These are phyloP conservation scores for Alternaria sp. DNA, from an alignment of 2,329 filamentous ascomycete species.

Conservation along the genomic window DNA sequence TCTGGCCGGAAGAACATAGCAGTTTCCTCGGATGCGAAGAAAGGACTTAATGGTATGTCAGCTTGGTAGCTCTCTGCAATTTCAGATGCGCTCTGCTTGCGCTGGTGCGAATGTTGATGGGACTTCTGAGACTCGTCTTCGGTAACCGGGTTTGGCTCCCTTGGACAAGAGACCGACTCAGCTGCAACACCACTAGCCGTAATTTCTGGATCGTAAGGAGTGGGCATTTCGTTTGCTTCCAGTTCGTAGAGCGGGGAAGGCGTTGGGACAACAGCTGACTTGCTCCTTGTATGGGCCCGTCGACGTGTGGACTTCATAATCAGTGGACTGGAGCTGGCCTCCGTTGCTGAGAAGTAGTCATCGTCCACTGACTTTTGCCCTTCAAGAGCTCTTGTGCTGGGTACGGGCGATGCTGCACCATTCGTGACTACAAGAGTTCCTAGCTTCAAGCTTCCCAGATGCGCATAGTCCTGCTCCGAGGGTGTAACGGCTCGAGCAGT, in stretches of 20 bases:
- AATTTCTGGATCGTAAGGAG: not conserved
- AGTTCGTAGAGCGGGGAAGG: constrained; percentile 23
- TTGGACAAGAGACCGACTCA: constrained; percentile 14
- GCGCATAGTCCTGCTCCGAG: constrained; percentile 53
- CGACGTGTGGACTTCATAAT: constrained; percentile 30
- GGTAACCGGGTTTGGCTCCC: not conserved
- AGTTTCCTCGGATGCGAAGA: constrained; percentile 8
- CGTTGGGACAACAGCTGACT: constrained; percentile 33
- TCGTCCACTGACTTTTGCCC: constrained; percentile 23
- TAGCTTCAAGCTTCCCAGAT: constrained; percentile 52
- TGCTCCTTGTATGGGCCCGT: constrained; percentile 37
- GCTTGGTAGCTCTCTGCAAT: constrained; percentile 43
- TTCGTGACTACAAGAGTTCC: constrained; percentile 59
- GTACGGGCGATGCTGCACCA: constrained; percentile 56
- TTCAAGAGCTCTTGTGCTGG: constrained; percentile 39
- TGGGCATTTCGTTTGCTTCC: not conserved
- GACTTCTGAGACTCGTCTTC: constrained; percentile 20
- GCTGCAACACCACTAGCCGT: not conserved
- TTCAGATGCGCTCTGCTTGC: constrained; percentile 26
- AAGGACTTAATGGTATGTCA: constrained; percentile 39
- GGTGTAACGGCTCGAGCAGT: constrained; percentile 49
- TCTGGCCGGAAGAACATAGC: not conserved
- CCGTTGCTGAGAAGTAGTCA: constrained; percentile 43
- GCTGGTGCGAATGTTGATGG: constrained; percentile 29
- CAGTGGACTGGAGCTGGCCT: constrained; percentile 27